Percentiles rank a stretch among this genome's conserved stretches.
These are phyloP conservation scores for Raffaelea albimanens DNA, from an alignment of 2,329 filamentous ascomycete species.

Conservation along the genomic window DNA sequence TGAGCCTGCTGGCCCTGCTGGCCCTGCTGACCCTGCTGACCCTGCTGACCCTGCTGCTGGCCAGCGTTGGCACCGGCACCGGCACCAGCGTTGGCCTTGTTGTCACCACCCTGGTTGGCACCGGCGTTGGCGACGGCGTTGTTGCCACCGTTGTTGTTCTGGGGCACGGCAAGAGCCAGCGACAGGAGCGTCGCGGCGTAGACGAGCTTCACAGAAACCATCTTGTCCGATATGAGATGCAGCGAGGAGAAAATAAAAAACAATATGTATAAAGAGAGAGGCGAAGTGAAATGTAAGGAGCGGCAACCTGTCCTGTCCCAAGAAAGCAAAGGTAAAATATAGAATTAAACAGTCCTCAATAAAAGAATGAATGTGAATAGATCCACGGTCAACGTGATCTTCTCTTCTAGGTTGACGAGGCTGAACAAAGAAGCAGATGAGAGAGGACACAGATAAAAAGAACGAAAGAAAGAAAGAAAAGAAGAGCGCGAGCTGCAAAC, in stretches of 20 bases:
- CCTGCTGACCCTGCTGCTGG: slow-evolving; percentile 2
- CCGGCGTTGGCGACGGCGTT: no score
- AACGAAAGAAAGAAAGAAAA: slow-evolving; percentile 9
- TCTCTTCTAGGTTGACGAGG: slow-evolving; percentile 19
- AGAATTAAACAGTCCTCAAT: slow-evolving; percentile 4
- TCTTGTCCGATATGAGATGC: slow-evolving; percentile 12
- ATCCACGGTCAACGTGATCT: slow-evolving; percentile 25
- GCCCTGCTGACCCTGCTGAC: no score
- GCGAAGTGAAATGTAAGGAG: slow-evolving; percentile 7
- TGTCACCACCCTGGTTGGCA: neutral
- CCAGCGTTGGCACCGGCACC: neutral
- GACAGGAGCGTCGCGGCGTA: slow-evolving; percentile 18
- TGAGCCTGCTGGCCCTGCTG: neutral
- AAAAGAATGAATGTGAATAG: slow-evolving; percentile 13
- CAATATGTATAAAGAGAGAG: neutral
- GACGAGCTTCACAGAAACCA: slow-evolving; percentile 19
- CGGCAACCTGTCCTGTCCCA: slow-evolving; percentile 6
- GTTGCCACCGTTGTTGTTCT: neutral
- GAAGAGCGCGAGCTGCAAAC: slow-evolving; percentile 1
- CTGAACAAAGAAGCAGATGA: slow-evolving; percentile 12
- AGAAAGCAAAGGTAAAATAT: neutral
- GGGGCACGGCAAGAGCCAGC: slow-evolving; percentile 15
- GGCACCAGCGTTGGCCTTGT: neutral
- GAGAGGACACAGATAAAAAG: slow-evolving; percentile 7
- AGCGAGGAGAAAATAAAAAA: slow-evolving; percentile 8